Base-by-base conservation (phyloP, 2,329 filamentous ascomycete genomes). In the Macrophomina phaseolina region DNA sequence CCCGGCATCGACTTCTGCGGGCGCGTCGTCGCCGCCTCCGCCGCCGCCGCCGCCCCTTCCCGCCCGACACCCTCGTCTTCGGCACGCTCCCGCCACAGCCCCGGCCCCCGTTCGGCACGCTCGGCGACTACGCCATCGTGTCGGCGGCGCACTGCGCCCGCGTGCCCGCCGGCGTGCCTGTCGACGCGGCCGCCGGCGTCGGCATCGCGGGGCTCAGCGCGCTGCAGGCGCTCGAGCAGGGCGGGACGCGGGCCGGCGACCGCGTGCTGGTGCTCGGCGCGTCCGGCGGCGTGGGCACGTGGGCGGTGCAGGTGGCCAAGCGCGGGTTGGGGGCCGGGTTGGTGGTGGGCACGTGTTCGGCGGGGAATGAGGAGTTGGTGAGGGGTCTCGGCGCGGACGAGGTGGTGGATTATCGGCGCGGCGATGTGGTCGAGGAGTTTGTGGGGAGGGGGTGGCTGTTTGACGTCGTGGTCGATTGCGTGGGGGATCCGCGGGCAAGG, bases 331-430 rank as follows among this genome's bases (percentile, higher is more conserved):
- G 87, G 0, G 88, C 85, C 70, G 51, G 14, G 16, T 78, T 84
- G 68, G 88, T 91, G 38, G 86, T 84, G 1, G 81, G 82, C 2
- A 83, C 82, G 4, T 91, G 89, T 71, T 90, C 87, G 9, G 81
- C 78, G 0, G 74, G 74, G 5, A 91, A 90, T 73, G 79, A 83
- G 0, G 82, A 85, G 52, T 74, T 90, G 1, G 88, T 86, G 72
- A 82, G 82, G 68, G 76, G 77, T 2, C 75, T 91, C 1, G 89
- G 89, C 0, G 89, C 89, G 6, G 87, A 90, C 70, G 85, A 87
- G 67, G 83, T 90, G 36, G 80, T 90, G 55, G 86, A 90, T 71
- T 90, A 90, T 36, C 51, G 51, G 86, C 36, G 7, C 11, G 16
- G 8, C 16, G 51, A 55, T 18, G 51, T 53, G n/a, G 11, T 53